Conservation (phyloP, 148 eudicot genomes). For the Euryodendron excelsum region DNA sequence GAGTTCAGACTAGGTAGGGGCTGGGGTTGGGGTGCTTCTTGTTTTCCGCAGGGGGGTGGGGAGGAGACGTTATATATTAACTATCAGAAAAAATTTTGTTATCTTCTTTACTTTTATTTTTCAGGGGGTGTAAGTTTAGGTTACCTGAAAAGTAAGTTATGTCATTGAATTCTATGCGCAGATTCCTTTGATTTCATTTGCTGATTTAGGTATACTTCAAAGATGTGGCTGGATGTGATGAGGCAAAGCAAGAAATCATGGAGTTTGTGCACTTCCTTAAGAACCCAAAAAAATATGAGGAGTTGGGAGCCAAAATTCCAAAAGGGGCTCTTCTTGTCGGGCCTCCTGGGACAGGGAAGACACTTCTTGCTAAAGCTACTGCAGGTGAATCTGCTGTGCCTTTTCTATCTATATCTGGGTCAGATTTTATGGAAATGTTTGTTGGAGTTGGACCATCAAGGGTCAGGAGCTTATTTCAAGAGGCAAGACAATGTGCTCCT, state of each 20-base stretch:
- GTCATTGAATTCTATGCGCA: not conserved
- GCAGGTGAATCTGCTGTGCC: slow-evolving; percentile 75
- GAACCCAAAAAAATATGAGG: slow-evolving; percentile 64
- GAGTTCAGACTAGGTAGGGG: not conserved
- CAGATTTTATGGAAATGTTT: slow-evolving; percentile 81
- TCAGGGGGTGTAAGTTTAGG: not conserved
- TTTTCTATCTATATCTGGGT: slow-evolving; percentile 61
- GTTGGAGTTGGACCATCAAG: slow-evolving; percentile 74
- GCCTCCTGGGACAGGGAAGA: slow-evolving; percentile 81
- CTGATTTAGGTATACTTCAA: slow-evolving; percentile 47
- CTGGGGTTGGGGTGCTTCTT: too few relatives aligned
- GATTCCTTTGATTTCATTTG: not conserved
- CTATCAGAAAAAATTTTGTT: not conserved
- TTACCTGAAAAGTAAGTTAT: not conserved
- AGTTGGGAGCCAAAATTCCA: slow-evolving; percentile 67
- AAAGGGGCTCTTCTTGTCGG: slow-evolving; percentile 74
- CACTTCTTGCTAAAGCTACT: slow-evolving; percentile 69
- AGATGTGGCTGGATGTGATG: slow-evolving; percentile 75
- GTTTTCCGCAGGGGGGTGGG: too few relatives aligned
- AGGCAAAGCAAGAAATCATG: slow-evolving; percentile 73
- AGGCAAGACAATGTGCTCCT: slow-evolving; percentile 66
- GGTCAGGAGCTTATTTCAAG: slow-evolving; percentile 61
- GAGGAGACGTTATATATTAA: too few relatives aligned
- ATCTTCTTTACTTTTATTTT: too few relatives aligned
- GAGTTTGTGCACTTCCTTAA: slow-evolving; percentile 61